Conservation (phyloP, 768 basidiomycete species). For the Brasilioporus rufonigricans region DNA sequence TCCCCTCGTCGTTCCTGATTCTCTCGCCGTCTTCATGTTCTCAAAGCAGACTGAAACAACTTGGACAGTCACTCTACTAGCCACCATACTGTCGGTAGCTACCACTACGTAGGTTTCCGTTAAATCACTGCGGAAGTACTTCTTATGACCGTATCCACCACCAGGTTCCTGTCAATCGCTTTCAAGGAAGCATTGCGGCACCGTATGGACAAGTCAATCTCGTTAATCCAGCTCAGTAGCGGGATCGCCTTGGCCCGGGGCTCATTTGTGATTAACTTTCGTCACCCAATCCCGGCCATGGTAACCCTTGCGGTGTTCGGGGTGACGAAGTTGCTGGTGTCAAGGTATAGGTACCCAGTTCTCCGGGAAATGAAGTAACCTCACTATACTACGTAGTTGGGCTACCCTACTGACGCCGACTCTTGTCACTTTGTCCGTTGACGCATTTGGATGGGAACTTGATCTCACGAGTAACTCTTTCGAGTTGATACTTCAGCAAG, state of each 20-base stretch:
- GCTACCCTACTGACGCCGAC: background rate
- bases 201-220: too few species aligned
- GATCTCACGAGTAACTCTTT: conserved; percentile 5
- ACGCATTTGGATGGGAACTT: conserved; percentile 3
- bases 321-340: conserved; percentile 11
- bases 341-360: too few species aligned
- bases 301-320: conserved; percentile 7
- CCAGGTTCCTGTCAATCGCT: conserved; percentile 6
- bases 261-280: background rate
- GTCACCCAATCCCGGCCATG: background rate
- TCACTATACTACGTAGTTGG: background rate
- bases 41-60: background rate
- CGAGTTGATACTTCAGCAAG: background rate
- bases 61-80: too few species aligned
- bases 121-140: too few species aligned
- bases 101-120: background rate
- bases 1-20: background rate
- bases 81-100: background rate
- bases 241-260: conserved; percentile 8
- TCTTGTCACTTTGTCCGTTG: background rate
- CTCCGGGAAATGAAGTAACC: background rate
- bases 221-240: conserved; percentile 5
- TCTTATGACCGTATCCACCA: background rate
- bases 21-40: background rate
- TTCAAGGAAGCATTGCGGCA: too few species aligned